Conservation (phyloP, 352 stramenopile species). For the Nothophytophthora sp. region DNA sequence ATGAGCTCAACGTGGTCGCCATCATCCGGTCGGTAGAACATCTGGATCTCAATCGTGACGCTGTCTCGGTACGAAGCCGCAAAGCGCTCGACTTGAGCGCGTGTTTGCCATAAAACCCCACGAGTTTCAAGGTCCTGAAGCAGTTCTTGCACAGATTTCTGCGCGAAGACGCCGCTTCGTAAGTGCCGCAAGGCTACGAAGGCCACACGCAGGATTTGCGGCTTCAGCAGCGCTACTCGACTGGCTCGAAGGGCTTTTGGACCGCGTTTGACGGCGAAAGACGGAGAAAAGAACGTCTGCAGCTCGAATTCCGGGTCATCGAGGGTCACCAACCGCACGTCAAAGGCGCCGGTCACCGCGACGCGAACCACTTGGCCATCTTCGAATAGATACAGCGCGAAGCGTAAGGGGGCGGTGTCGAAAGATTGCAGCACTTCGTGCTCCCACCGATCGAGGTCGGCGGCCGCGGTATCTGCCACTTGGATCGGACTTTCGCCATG, state of each 20-base stretch:
- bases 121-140: conserved; percentile 12
- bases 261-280: conserved; percentile 5
- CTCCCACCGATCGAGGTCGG: conserved; percentile 13
- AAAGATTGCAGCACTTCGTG: conserved; percentile 3
- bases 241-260: no score
- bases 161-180: conserved; percentile 15
- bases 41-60: background rate
- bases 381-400: conserved; percentile 33
- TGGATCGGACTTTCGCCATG: conserved; percentile 1
- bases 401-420: conserved; percentile 1
- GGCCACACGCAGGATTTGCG: conserved; percentile 7
- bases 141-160: conserved; percentile 15
- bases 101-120: conserved; percentile 9
- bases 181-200: conserved; percentile 8
- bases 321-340: conserved; percentile 9
- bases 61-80: conserved; percentile 17
- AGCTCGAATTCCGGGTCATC: conserved; percentile 16
- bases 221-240: conserved; percentile 16
- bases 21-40: conserved; percentile 13
- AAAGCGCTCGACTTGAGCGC: conserved; percentile 13
- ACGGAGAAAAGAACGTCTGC: conserved; percentile 4
- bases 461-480: background rate
- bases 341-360: conserved; percentile 6
- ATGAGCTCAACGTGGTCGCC: conserved; percentile 12
- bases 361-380: conserved; percentile 23